Percentiles rank a stretch among this genome's conserved stretches.
These are phyloP conservation scores for Oxytropis ochrocephala DNA, from an alignment of 306 rosid species.

Conservation along the genomic window DNA sequence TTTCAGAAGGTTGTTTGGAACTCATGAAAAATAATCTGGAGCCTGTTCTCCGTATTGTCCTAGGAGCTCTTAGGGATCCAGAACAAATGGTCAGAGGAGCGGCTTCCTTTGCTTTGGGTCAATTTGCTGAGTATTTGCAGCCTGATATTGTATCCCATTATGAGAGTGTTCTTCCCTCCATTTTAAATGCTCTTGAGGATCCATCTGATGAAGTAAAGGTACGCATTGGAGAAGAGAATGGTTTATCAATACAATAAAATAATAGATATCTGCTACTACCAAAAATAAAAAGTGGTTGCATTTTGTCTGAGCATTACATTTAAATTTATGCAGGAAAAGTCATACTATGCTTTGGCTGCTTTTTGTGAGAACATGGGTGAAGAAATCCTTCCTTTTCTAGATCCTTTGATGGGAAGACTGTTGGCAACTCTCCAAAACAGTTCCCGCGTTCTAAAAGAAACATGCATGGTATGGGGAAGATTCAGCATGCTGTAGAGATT, in stretches of 20 bases:
- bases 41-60: constrained; percentile 84
- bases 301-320: constrained; percentile 18
- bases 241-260: background rate
- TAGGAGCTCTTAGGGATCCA: constrained; percentile 90
- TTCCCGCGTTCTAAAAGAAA: constrained; percentile 84
- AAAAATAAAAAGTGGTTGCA: background rate
- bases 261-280: constrained; percentile 9
- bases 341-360: constrained; percentile 98
- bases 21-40: constrained; percentile 75
- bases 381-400: constrained; percentile 91
- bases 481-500: constrained; percentile 18
- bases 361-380: constrained; percentile 98
- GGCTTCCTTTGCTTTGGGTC: constrained; percentile 97
- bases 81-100: constrained; percentile 99
- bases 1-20: constrained; percentile 96
- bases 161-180: constrained; percentile 96
- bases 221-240: constrained; percentile 19
- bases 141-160: constrained; percentile 94
- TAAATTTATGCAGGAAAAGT: constrained; percentile 69
- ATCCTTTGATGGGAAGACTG: constrained; percentile 87
- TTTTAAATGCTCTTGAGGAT: constrained; percentile 89
- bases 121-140: constrained; percentile 93
- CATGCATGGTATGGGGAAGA: constrained; percentile 78
- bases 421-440: constrained; percentile 80
- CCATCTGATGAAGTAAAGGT: constrained; percentile 96